Conservation (phyloP, 208 protist genomes). For the Dictyostelium gargantuum region DNA sequence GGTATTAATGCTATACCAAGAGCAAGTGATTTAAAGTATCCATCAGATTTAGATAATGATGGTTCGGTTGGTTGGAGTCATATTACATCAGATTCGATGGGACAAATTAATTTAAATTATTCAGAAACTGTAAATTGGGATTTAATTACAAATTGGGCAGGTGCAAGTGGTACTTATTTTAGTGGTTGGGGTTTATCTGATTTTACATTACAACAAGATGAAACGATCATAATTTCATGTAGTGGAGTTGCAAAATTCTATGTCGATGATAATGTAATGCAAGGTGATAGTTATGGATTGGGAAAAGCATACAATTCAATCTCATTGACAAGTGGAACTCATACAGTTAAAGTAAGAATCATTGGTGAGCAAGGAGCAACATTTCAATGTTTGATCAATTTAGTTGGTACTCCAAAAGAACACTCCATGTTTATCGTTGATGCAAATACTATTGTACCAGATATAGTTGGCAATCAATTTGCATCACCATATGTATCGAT, state of each 20-base stretch:
- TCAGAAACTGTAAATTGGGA: constrained; percentile 19
- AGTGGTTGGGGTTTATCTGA: constrained; percentile 5
- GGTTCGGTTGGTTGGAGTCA: neutral
- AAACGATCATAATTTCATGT: neutral
- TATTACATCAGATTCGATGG: neutral
- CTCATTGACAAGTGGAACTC: neutral
- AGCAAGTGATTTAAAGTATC: neutral
- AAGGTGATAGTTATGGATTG: constrained; percentile 17
- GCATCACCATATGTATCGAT: neutral
- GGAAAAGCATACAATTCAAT: neutral
- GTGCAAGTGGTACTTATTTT: neutral
- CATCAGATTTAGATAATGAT: neutral
- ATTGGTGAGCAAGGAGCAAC: neutral
- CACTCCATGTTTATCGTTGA: neutral
- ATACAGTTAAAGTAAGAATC: neutral
- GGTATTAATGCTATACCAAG: constrained; percentile 34
- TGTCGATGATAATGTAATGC: neutral
- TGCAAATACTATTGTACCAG: neutral
- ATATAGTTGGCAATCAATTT: constrained; percentile 1
- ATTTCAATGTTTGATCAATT: neutral
- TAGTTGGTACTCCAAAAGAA: neutral
- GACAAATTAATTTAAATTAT: neutral
- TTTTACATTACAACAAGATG: neutral
- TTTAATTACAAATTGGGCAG: constrained; percentile 31
- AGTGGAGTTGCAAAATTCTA: neutral